Evolutionary conservation across 2,329 filamentous ascomycete genomes (phyloP).

Genomic region (Xylaria sp.): DNA sequence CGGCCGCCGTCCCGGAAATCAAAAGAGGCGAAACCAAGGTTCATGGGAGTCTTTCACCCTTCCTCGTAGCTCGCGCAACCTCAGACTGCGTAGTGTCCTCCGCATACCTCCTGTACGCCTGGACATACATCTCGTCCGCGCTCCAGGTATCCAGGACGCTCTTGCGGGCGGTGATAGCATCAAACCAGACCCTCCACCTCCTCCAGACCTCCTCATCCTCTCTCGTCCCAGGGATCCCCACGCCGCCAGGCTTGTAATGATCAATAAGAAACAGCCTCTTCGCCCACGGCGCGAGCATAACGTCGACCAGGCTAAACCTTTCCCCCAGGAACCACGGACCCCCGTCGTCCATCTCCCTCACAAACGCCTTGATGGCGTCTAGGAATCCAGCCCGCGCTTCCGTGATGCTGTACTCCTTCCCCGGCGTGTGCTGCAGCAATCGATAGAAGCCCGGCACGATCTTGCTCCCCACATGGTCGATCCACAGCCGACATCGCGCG

Average conservation of each 20-base stretch:
- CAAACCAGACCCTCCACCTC: conserved; percentile 69
- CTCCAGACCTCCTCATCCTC: conserved; percentile 64
- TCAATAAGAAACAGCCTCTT: conserved; percentile 75
- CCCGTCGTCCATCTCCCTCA: conserved; percentile 58
- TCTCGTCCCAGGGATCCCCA: conserved; percentile 49
- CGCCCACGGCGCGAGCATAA: conserved; percentile 75
- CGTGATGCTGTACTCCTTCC: conserved; percentile 55
- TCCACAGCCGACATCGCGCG: conserved; percentile 73
- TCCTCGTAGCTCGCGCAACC: conserved; percentile 66
- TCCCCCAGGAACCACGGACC: conserved; percentile 73
- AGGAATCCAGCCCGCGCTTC: conserved; percentile 65
- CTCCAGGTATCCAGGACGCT: conserved; percentile 73
- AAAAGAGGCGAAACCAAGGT: not conserved
- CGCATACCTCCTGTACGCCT: conserved; percentile 71
- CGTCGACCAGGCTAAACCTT: conserved; percentile 69
- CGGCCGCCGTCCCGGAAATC: not conserved
- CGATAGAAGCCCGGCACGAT: conserved; percentile 74
- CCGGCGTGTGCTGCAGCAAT: conserved; percentile 59
- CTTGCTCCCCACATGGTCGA: conserved; percentile 70
- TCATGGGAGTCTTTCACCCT: conserved; percentile 67
- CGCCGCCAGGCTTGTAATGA: conserved; percentile 68
- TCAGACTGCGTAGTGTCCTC: conserved; percentile 68
- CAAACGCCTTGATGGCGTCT: conserved; percentile 63
- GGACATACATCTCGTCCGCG: conserved; percentile 68
- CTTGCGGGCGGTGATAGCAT: conserved; percentile 61